Evolutionary conservation across 2,329 filamentous ascomycete species (phyloP), one percentile per base, ranked within the genome.

Genomic region (Chaetothyriales sp.): DNA sequence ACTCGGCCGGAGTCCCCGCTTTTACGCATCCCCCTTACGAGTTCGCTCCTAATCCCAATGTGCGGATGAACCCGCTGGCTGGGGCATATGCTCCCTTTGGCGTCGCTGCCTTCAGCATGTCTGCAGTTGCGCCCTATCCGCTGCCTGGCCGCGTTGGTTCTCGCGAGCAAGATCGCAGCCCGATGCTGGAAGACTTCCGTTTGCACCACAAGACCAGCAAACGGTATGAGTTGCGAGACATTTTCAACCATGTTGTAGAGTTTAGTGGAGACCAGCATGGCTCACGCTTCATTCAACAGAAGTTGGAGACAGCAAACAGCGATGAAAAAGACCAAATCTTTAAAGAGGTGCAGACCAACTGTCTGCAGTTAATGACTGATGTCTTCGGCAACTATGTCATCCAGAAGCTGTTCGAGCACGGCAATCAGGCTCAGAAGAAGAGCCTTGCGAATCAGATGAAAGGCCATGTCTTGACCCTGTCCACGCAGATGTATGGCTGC

Each of bases 321-420:
- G 92, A 96, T 54, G 90, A 95, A 63, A 96, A 95, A 68, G 86
- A 94, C 28, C 81, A 82, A 51, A 78, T 96, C 0, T 96, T 95
- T 71, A 74, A 76, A 0, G 92, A 96, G 66, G 87, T 98, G 45
- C 78, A 85, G 59, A 78, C 81, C 0, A 92, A 98, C 58, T 80
- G 84, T 1, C 68, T 94, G 26, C 87, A 90, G 62, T 72, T 98
- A 46, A 95, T 95, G 87, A 90, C 83, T 45, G 92, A 96, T 65
- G 83, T 96, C 0, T 98, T 95, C 63, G 92, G 92, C 49, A 98
- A 98, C 66, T 98, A 96, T 63, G 92, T 98, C 36, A 89, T 96
- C 42, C 92, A 98, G 63, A 96, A 95, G 65, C 82, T 96, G 64
- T 95, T 96, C 55, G 90, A 96, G 65, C 87, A 96, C 65, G 90